Evolutionary conservation across 306 rosid genomes (phyloP).

Genomic region (Begonia loranthoides): DNA sequence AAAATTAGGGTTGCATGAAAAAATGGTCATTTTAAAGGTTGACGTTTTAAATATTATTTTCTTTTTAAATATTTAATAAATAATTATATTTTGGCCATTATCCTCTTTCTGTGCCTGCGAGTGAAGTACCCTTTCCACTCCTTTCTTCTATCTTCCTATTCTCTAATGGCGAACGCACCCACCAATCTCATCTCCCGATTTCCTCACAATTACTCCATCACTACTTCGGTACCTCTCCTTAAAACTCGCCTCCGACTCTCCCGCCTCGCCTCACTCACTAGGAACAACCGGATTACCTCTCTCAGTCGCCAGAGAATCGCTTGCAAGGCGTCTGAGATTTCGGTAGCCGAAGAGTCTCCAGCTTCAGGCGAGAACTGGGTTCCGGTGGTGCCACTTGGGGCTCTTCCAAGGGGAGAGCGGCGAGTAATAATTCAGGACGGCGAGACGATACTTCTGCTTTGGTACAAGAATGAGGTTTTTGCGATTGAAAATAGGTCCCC

Average conservation of each 20-base stretch:
- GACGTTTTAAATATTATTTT: too few relatives aligned
- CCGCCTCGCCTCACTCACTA: constrained; percentile 2
- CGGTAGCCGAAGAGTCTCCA: constrained; percentile 44
- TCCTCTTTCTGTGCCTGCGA: too few relatives aligned
- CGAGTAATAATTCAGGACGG: constrained; percentile 79
- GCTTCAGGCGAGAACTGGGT: constrained; percentile 60
- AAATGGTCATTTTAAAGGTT: too few relatives aligned
- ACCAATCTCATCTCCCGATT: constrained; percentile 9
- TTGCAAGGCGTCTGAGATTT: constrained; percentile 60
- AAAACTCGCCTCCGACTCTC: constrained; percentile 5
- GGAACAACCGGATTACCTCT: neutral
- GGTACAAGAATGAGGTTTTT: constrained; percentile 68
- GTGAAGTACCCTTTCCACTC: neutral
- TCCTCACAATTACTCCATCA: constrained; percentile 3
- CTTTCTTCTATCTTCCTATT: neutral
- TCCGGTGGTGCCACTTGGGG: constrained; percentile 84
- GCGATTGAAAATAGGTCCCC: constrained; percentile 91
- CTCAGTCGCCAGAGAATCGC: constrained; percentile 3
- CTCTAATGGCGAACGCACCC: constrained; percentile 6
- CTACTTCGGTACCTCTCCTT: neutral
- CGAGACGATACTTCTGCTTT: constrained; percentile 50
- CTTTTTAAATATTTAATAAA: too few relatives aligned
- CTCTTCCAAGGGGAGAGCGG: constrained; percentile 83
- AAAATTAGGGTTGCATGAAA: too few relatives aligned
- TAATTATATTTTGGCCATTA: too few relatives aligned